phyloP scores from a whole-genome alignment of 2,329 filamentous ascomycete species.

The Kalmusia sp. region DNA sequence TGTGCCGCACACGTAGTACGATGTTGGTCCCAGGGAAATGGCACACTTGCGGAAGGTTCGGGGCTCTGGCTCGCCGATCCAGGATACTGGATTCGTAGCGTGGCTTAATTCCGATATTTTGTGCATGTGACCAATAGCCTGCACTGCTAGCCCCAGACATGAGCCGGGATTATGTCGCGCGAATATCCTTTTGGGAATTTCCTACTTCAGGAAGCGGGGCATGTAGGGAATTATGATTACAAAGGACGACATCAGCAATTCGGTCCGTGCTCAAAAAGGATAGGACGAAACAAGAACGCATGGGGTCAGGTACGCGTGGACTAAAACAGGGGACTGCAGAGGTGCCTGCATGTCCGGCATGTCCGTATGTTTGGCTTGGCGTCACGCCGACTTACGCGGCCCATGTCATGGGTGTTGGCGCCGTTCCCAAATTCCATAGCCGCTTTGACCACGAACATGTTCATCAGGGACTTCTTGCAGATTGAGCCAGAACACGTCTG shows the following conservation, averaged over 20 bases:
- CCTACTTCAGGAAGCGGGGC: no score
- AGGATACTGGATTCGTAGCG: neutral
- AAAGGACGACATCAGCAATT: no score
- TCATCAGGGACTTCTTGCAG: no score
- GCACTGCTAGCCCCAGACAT: neutral
- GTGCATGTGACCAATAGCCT: neutral
- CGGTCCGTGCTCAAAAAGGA: neutral
- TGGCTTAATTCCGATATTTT: neutral
- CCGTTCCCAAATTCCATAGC: no score
- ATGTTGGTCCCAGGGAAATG: neutral
- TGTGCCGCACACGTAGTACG: neutral
- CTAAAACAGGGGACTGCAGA: neutral
- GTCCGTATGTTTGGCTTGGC: neutral
- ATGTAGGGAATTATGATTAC: no score
- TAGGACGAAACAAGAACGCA: neutral
- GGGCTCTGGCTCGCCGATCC: neutral
- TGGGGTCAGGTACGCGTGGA: neutral
- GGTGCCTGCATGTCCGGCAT: neutral
- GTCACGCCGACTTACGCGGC: neutral
- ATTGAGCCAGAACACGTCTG: no score
- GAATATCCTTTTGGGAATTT: no score
- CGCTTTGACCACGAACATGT: no score
- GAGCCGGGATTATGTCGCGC: no score
- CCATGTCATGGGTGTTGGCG: no score
- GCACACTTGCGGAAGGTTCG: neutral